Evolutionary conservation across 192 early-diverging fungal genomes (phyloP).

Genomic region (Phlyctochytrium planicorne): DNA sequence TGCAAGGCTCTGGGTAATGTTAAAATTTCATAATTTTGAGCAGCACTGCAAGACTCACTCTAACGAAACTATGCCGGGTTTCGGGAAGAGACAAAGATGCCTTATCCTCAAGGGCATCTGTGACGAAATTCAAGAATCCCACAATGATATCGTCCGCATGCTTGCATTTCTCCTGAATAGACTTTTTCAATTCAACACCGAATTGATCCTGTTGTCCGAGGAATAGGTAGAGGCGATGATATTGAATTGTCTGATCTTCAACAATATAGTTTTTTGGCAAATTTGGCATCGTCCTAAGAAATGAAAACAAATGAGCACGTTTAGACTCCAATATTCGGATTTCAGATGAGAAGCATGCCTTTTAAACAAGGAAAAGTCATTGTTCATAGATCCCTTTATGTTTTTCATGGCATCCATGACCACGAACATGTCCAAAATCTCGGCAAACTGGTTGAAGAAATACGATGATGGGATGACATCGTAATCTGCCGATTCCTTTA

Average conservation of each 20-base stretch:
- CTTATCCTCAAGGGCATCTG: constrained; percentile 40
- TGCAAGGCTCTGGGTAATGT: constrained; percentile 41
- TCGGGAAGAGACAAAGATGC: constrained; percentile 27
- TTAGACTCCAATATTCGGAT: neutral
- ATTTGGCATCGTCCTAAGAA: constrained; percentile 25
- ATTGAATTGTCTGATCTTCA: constrained; percentile 33
- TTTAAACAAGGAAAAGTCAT: constrained; percentile 57
- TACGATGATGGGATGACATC: constrained; percentile 31
- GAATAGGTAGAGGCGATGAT: constrained; percentile 42
- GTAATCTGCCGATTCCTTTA: neutral
- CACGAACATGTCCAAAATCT: constrained; percentile 42
- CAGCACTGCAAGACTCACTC: constrained; percentile 22
- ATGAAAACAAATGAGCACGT: neutral
- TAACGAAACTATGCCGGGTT: constrained; percentile 34
- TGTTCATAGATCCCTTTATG: constrained; percentile 54
- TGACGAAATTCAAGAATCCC: constrained; percentile 45
- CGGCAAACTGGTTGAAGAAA: constrained; percentile 37
- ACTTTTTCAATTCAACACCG: constrained; percentile 35
- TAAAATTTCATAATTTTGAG: constrained; percentile 12
- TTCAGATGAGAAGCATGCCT: constrained; percentile 28
- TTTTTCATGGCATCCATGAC: constrained; percentile 54
- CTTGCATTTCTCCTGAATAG: constrained; percentile 13
- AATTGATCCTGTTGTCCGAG: constrained; percentile 46
- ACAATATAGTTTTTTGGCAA: constrained; percentile 14
- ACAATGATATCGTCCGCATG: constrained; percentile 45